Percentiles rank a stretch among this genome's conserved stretches.
Conservation (phyloP, 2,329 filamentous ascomycete species). For the Cytospora chrysosperma region DNA sequence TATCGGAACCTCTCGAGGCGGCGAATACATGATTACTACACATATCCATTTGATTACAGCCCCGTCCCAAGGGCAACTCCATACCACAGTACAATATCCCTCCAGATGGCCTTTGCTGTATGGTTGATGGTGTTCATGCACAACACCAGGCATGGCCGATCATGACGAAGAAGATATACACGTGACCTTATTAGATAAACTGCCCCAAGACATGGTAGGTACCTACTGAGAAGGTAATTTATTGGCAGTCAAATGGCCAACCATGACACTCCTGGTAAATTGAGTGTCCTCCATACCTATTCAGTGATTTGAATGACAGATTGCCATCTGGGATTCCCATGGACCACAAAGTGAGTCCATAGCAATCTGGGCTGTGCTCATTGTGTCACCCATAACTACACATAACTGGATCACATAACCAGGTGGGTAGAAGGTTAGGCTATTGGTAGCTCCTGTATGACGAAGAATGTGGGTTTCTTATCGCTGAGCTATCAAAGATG, state of each 20-base stretch:
- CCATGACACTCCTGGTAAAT: not conserved
- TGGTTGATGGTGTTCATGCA: not conserved
- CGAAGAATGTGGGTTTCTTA: not conserved
- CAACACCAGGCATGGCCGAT: not conserved
- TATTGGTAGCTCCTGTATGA: conserved; percentile 3
- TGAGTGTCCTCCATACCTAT: not conserved
- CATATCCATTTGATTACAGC: too few species aligned
- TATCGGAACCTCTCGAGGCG: too few species aligned
- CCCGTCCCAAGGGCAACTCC: too few species aligned
- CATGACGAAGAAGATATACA: not conserved
- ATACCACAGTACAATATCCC: too few species aligned
- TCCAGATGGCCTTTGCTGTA: not conserved
- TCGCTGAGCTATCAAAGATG: conserved; percentile 16
- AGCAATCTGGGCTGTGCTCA: not conserved
- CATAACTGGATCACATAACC: not conserved
- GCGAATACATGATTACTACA: too few species aligned
- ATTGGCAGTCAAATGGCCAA: not conserved
- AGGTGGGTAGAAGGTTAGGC: not conserved
- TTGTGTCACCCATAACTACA: not conserved
- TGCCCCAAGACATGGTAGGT: not conserved
- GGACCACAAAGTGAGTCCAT: not conserved
- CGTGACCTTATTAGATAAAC: not conserved
- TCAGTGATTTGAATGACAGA: not conserved
- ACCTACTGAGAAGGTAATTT: too few species aligned
- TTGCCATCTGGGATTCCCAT: not conserved